These are phyloP conservation scores for Solanum hybrid DNA, from an alignment of 305 asterid species.

Conservation along the genomic window DNA sequence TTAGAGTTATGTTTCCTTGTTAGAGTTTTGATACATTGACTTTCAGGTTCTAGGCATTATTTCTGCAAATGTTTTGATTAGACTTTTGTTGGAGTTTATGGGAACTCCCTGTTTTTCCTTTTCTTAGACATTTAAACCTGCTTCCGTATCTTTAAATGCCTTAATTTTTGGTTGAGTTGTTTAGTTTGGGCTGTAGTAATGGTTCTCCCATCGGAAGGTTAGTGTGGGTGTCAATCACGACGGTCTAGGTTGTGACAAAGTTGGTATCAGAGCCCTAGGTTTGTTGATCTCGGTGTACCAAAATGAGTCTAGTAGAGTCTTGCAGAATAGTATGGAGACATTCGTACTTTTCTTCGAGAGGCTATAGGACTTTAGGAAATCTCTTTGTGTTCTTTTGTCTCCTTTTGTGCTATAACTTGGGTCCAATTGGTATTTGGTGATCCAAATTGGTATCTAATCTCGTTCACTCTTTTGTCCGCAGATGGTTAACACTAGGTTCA, in stretches of 20 bases:
- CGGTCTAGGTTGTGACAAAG: background rate
- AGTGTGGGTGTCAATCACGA: background rate
- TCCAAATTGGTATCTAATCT: background rate
- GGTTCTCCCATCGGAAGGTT: background rate
- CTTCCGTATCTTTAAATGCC: background rate
- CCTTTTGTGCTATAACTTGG: background rate
- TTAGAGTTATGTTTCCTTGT: background rate
- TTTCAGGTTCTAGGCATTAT: background rate
- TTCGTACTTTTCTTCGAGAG: background rate
- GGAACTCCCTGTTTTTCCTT: background rate
- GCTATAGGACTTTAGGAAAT: background rate
- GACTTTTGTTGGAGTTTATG: background rate
- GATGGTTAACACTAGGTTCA: background rate
- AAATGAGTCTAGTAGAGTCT: background rate
- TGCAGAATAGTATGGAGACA: background rate
- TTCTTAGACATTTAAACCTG: background rate
- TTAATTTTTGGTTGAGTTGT: background rate
- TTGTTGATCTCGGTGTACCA: background rate
- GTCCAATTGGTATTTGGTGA: background rate
- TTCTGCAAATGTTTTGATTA: background rate
- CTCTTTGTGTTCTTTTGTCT: background rate
- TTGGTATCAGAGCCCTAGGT: background rate
- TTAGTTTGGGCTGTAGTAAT: background rate
- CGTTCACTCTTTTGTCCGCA: background rate
- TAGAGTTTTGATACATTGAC: background rate